Base-by-base conservation (phyloP, 2,329 filamentous ascomycete species). In the Colletotrichum theobromicola region DNA sequence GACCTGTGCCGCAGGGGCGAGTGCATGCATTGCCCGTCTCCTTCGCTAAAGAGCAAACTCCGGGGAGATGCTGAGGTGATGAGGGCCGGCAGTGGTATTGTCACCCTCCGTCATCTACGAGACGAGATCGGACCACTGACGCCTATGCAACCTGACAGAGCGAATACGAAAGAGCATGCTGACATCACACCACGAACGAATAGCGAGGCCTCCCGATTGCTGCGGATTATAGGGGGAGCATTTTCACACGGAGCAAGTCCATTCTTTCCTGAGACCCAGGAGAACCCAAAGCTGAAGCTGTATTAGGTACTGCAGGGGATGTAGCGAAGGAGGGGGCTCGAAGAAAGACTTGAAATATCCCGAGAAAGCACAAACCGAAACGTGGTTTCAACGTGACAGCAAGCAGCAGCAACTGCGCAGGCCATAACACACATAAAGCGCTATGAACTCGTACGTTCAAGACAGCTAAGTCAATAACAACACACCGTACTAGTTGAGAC, bases 71-170 rank as follows among this genome's bases (percentile, higher is more conserved):
- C 42, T n/a, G 42, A 21, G 42, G 42, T 46, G 42, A 46, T 46
- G 42, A 46, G 18, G 42, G 10, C 42, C 42, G 42, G n/a, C 10
- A 46, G 42, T 21, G 0, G 5, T 10, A 46, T 46, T 46, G n/a
- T 13, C n/a, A 46, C n/a, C 42, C 42, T 46, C 42, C n/a, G 42
- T 13, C n/a, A 13, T 46, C 5, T 46, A 5, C 10, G 42, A 46
- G 5, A 46, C 21, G 13, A 10, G 10, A 46, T n/a, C 42, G n/a
- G 42, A 6, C 10, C 10, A 3, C 10, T 46, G n/a, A 46, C 21
- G 10, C 10, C 10, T 2, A 21, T 46, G 42, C 3, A 0, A 21
- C n/a, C 1, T 13, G 2, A 5, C n/a, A 46, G 42, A 46, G n/a
- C 42, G 42, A 46, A 46, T 46, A 13, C n/a, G 42, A 46, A 10